Evolutionary conservation across 2,329 filamentous ascomycete species (phyloP).

Genomic region (Gnomoniopsis sp.): DNA sequence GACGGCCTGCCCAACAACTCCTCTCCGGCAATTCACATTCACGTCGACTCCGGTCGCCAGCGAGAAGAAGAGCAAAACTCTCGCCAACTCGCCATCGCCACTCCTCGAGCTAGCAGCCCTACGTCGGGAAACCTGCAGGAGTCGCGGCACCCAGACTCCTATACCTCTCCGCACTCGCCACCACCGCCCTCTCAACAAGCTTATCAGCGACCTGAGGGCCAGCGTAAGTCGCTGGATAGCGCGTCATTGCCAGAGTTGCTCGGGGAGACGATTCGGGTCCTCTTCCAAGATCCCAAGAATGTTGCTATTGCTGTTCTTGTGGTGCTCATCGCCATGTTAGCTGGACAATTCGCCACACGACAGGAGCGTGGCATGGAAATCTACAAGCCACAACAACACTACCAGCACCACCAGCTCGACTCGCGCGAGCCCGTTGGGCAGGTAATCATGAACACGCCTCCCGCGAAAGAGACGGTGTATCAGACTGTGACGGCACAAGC

Average conservation of each 20-base stretch:
- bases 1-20: slow-evolving; percentile 12
- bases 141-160: slow-evolving; percentile 18
- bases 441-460: slow-evolving; percentile 2
- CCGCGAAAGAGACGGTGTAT: slow-evolving; percentile 13
- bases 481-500: slow-evolving; percentile 4
- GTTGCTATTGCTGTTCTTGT: slow-evolving; percentile 53
- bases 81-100: slow-evolving; percentile 11
- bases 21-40: slow-evolving; percentile 15
- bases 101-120: neutral
- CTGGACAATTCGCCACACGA: slow-evolving; percentile 26
- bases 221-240: slow-evolving; percentile 30
- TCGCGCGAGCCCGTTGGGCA: slow-evolving; percentile 12
- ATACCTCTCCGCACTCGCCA: slow-evolving; percentile 24
- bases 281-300: slow-evolving; percentile 58
- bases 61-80: slow-evolving; percentile 13
- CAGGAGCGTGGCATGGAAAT: slow-evolving; percentile 24
- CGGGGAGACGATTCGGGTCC: slow-evolving; percentile 49
- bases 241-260: slow-evolving; percentile 53
- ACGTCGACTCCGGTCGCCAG: slow-evolving; percentile 15
- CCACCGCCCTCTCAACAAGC: slow-evolving; percentile 26
- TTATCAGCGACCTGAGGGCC: slow-evolving; percentile 29
- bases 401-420: slow-evolving; percentile 16
- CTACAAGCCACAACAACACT: slow-evolving; percentile 12
- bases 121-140: neutral
- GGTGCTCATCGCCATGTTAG: slow-evolving; percentile 50